A percentile compares a stretch with the other conserved stretches of the same genome.
phyloP scores from a whole-genome alignment of 75 land plant species.

The Sequoia sempervirens region DNA sequence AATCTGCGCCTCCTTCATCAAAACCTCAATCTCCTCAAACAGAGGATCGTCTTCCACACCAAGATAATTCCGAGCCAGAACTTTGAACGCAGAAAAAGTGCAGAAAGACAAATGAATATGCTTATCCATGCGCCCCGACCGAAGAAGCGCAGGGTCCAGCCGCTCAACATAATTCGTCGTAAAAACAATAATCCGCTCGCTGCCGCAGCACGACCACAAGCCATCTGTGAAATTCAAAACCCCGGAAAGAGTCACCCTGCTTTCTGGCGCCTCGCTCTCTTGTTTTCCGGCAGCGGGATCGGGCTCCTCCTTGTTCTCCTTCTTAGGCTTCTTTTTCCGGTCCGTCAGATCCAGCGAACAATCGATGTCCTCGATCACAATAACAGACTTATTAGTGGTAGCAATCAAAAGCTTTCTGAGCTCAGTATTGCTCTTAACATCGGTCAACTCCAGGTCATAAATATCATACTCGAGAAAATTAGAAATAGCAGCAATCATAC shows the following conservation, averaged over 20 bases:
- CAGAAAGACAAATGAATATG: conserved; percentile 70
- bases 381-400: conserved; percentile 22
- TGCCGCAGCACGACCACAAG: conserved; percentile 62
- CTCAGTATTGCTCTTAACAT: conserved; percentile 23
- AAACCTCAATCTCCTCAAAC: conserved; percentile 25
- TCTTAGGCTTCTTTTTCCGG: conserved; percentile 1
- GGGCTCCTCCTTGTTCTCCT: background rate
- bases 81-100: conserved; percentile 30
- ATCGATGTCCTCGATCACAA: conserved; percentile 34
- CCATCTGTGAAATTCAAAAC: conserved; percentile 66
- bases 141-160: conserved; percentile 54
- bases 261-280: background rate
- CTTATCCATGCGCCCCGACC: conserved; percentile 75
- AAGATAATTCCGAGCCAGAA: conserved; percentile 45
- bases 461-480: conserved; percentile 27
- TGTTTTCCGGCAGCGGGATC: background rate
- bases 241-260: conserved; percentile 54
- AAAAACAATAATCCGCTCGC: conserved; percentile 63
- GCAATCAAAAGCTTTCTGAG: conserved; percentile 23
- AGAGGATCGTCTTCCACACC: conserved; percentile 32
- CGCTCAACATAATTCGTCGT: conserved; percentile 62
- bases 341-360: conserved; percentile 20
- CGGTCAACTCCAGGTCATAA: conserved; percentile 32
- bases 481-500: conserved; percentile 43
- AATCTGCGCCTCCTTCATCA: conserved; percentile 24